These are phyloP conservation scores for Pseudogymnoascus sp. DNA, from an alignment of 2,329 filamentous ascomycete genomes.

Conservation along the genomic window DNA sequence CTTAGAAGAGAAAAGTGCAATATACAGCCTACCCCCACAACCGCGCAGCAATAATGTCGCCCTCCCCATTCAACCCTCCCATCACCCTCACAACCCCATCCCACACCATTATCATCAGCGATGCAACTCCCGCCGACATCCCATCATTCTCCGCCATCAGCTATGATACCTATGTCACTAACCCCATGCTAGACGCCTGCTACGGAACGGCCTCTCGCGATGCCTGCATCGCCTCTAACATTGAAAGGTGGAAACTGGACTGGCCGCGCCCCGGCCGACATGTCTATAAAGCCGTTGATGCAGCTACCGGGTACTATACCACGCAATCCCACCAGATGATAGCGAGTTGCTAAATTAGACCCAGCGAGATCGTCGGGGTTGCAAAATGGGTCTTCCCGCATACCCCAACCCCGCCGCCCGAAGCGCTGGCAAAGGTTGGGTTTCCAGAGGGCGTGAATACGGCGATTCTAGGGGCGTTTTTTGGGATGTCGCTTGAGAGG, in stretches of 20 bases:
- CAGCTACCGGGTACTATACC: neutral
- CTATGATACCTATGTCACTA: constrained; percentile 13
- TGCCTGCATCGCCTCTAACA: neutral
- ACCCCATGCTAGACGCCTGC: constrained; percentile 9
- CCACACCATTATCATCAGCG: neutral
- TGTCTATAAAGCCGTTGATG: neutral
- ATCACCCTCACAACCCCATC: neutral
- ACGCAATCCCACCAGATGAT: neutral
- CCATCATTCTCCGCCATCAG: neutral
- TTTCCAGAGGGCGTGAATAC: neutral
- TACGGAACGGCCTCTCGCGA: neutral
- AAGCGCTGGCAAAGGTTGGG: constrained; percentile 9
- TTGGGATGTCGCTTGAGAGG: neutral
- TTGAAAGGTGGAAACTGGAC: neutral
- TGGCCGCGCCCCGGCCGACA: neutral
- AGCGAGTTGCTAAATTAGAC: neutral
- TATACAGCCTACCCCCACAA: neutral
- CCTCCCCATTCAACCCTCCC: neutral
- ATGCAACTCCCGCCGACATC: neutral
- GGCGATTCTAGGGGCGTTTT: neutral
- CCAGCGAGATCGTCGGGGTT: constrained; percentile 28
- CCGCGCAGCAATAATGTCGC: neutral
- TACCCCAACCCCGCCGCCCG: constrained; percentile 16
- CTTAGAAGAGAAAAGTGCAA: neutral
- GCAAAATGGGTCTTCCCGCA: constrained; percentile 31